Conservation (phyloP, 2,329 filamentous ascomycete species). For the Rugonectria rugulosa region DNA sequence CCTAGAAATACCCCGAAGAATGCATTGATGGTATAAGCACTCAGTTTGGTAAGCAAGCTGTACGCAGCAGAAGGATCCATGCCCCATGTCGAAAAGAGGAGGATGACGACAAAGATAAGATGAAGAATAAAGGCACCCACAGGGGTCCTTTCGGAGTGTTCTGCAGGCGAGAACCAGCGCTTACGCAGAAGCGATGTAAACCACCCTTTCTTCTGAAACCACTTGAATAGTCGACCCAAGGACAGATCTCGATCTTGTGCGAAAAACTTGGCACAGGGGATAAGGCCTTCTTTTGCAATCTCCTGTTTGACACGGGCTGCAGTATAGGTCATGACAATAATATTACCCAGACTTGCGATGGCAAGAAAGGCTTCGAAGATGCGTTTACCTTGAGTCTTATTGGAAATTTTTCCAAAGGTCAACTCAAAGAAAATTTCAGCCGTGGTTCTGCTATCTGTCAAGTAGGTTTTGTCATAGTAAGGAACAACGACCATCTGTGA, state of each 20-base stretch:
- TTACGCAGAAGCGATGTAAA: constrained; percentile 39
- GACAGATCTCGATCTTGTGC: constrained; percentile 48
- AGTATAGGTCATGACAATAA: constrained; percentile 65
- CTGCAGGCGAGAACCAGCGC: constrained; percentile 44
- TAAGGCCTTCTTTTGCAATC: constrained; percentile 65
- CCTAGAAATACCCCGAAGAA: constrained; percentile 46
- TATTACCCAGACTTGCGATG: constrained; percentile 62
- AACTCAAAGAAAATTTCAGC: constrained; percentile 46
- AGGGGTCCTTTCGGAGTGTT: constrained; percentile 47
- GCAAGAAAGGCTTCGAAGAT: constrained; percentile 60
- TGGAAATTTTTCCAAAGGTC: constrained; percentile 40
- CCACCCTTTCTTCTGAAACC: constrained; percentile 42
- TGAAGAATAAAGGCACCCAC: constrained; percentile 47
- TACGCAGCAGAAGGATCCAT: constrained; percentile 39
- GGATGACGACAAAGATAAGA: constrained; percentile 43
- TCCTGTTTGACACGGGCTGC: constrained; percentile 65
- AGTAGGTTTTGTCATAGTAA: constrained; percentile 29
- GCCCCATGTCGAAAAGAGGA: constrained; percentile 45
- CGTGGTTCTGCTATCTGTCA: constrained; percentile 30
- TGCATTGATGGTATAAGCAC: constrained; percentile 45
- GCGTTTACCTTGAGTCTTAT: constrained; percentile 38
- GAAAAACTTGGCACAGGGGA: constrained; percentile 59
- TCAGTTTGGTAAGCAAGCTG: constrained; percentile 41
- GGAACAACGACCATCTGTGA: constrained; percentile 51
- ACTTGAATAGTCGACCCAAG: constrained; percentile 42